Evolutionary conservation across 768 basidiomycete genomes (phyloP).

Genomic region (Coprinopsis strossmayeri): DNA sequence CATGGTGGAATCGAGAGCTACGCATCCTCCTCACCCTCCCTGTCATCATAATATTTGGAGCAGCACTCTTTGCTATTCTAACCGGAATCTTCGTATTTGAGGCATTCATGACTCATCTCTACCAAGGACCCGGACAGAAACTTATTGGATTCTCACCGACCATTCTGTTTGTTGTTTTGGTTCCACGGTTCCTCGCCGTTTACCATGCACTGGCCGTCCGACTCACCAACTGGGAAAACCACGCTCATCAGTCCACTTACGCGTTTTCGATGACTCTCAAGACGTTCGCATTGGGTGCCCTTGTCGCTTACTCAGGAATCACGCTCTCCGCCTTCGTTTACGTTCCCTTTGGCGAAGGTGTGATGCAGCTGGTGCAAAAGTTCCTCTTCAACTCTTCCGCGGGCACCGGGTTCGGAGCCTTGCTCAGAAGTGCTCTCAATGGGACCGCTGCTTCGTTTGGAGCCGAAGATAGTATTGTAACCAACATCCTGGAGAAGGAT

Average conservation of each 20-base stretch:
- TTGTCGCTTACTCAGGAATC: conserved; percentile 91
- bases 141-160: conserved; percentile 83
- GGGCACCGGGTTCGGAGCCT: conserved; percentile 16
- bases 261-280: conserved; percentile 81
- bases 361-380: conserved; percentile 56
- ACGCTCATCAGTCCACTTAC: conserved; percentile 71
- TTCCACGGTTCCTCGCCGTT: conserved; percentile 71
- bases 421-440: conserved; percentile 23
- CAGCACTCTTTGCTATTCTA: conserved; percentile 59
- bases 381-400: conserved; percentile 30
- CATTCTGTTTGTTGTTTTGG: conserved; percentile 69
- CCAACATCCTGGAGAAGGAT: conserved; percentile 11
- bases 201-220: conserved; percentile 64
- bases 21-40: conserved; percentile 65
- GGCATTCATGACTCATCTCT: conserved; percentile 84
- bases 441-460: conserved; percentile 17
- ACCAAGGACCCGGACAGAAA: conserved; percentile 79
- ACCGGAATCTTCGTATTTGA: conserved; percentile 83
- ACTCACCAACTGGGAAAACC: conserved; percentile 90
- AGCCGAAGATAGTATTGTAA: not conserved
- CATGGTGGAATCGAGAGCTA: conserved; percentile 73
- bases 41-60: conserved; percentile 68
- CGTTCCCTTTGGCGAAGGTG: conserved; percentile 84
- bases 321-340: conserved; percentile 93
- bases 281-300: conserved; percentile 80